These are phyloP conservation scores for Cytospora schulzeri DNA, from an alignment of 2,329 filamentous ascomycete species.

Conservation along the genomic window DNA sequence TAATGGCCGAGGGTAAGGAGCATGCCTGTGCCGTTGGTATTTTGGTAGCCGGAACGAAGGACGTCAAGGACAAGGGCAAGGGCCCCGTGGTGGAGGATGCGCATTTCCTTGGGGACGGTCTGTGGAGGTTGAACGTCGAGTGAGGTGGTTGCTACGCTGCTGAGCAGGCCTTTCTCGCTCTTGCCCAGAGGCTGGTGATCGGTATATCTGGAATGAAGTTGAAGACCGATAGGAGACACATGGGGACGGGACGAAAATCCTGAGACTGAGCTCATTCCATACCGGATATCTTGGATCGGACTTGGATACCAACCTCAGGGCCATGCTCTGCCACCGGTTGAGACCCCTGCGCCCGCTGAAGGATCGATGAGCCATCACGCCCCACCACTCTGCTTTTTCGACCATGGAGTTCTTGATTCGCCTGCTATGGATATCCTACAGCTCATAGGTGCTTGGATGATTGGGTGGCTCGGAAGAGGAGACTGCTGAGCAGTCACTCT, in stretches of 20 bases:
- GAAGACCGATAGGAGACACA: neutral
- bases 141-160: conserved; percentile 33
- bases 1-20: conserved; percentile 91
- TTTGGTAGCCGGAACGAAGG: conserved; percentile 80
- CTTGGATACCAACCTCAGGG: neutral
- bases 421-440: neutral
- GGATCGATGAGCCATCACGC: neutral
- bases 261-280: neutral
- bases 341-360: neutral
- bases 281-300: neutral
- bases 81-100: conserved; percentile 91
- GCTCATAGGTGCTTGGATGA: neutral
- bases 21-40: conserved; percentile 87
- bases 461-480: neutral
- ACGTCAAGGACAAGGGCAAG: conserved; percentile 93
- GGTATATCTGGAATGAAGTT: neutral
- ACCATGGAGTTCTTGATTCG: neutral
- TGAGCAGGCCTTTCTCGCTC: neutral
- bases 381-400: neutral
- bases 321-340: neutral
- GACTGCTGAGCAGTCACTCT: neutral
- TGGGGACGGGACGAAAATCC: too few relatives aligned
- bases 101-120: conserved; percentile 90
- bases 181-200: neutral
- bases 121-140: conserved; percentile 74